These are phyloP conservation scores for Mucor indicus DNA, from an alignment of 371 early-diverging fungal species.

Conservation along the genomic window DNA sequence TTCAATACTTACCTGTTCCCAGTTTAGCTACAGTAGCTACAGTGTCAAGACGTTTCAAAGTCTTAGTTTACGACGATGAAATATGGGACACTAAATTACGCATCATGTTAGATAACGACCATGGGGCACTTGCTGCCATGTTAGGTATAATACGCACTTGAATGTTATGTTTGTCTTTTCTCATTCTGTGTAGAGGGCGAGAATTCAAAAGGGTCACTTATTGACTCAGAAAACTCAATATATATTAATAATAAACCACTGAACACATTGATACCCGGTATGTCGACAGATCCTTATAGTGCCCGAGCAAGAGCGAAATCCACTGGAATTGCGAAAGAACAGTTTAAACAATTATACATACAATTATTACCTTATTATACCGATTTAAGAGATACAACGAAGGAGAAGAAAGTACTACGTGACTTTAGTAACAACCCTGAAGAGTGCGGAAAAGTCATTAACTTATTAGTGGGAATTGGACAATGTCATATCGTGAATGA, in stretches of 20 bases:
- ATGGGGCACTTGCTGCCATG: constrained; percentile 28
- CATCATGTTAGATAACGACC: constrained; percentile 33
- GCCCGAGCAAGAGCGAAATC: constrained; percentile 52
- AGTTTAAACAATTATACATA: constrained; percentile 63
- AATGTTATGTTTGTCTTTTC: neutral
- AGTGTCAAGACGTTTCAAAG: constrained; percentile 61
- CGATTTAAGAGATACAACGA: constrained; percentile 62
- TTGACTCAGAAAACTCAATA: constrained; percentile 32
- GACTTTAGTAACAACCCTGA: constrained; percentile 66
- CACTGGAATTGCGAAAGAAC: constrained; percentile 59
- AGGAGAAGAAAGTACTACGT: constrained; percentile 62
- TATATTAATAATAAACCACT: constrained; percentile 48
- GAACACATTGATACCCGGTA: constrained; percentile 55
- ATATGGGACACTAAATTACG: constrained; percentile 59
- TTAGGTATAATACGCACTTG: constrained; percentile 11
- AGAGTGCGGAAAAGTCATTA: constrained; percentile 66
- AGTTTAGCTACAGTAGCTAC: constrained; percentile 47
- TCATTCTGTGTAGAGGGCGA: constrained; percentile 1
- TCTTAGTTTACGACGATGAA: constrained; percentile 62
- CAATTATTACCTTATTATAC: constrained; percentile 71
- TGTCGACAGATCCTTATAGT: constrained; percentile 54
- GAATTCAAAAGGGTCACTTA: constrained; percentile 24
- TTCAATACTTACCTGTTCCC: constrained; percentile 48
- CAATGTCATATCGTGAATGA: constrained; percentile 53
- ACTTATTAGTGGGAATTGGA: constrained; percentile 57